Conservation (phyloP, 1,284 basidiomycete genomes). For the Malassezia globosa region DNA sequence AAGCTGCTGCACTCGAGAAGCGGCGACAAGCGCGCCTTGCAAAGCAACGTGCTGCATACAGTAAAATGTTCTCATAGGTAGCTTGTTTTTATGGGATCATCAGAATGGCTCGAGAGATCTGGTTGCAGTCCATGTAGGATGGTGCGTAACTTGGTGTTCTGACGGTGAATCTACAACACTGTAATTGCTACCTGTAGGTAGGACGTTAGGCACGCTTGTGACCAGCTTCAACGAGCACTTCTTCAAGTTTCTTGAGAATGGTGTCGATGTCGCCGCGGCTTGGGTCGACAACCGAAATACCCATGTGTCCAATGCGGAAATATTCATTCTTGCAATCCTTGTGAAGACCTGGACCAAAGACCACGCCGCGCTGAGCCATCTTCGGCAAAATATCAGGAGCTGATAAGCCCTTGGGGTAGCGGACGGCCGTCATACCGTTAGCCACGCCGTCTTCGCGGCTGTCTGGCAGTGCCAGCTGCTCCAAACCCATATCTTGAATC, state of each 20-base stretch:
- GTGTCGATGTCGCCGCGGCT: slow-evolving; percentile 58
- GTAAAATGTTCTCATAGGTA: slow-evolving; percentile 46
- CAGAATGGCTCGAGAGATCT: too few relatives aligned
- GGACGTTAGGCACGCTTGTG: slow-evolving; percentile 36
- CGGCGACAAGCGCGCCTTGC: slow-evolving; percentile 39
- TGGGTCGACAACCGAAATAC: slow-evolving; percentile 59
- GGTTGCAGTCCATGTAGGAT: too few relatives aligned
- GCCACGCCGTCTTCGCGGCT: slow-evolving; percentile 32
- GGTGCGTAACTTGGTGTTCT: too few relatives aligned
- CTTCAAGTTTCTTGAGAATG: slow-evolving; percentile 60
- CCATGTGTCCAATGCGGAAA: slow-evolving; percentile 64
- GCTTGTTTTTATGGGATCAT: too few relatives aligned
- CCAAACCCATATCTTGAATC: slow-evolving; percentile 59
- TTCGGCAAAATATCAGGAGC: slow-evolving; percentile 42
- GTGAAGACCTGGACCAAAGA: slow-evolving; percentile 82
- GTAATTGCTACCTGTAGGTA: too few relatives aligned
- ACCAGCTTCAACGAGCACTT: slow-evolving; percentile 50
- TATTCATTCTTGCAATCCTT: slow-evolving; percentile 67
- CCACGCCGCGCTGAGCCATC: slow-evolving; percentile 60
- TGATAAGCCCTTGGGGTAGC: slow-evolving; percentile 38
- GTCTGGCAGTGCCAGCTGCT: slow-evolving; percentile 40
- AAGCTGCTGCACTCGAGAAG: slow-evolving; percentile 49
- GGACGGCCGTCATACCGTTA: slow-evolving; percentile 46
- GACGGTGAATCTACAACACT: neutral
- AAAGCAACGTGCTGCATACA: slow-evolving; percentile 44